These are phyloP conservation scores for Pseudohalonectria lignicola DNA, from an alignment of 2,329 filamentous ascomycete species.

Conservation along the genomic window DNA sequence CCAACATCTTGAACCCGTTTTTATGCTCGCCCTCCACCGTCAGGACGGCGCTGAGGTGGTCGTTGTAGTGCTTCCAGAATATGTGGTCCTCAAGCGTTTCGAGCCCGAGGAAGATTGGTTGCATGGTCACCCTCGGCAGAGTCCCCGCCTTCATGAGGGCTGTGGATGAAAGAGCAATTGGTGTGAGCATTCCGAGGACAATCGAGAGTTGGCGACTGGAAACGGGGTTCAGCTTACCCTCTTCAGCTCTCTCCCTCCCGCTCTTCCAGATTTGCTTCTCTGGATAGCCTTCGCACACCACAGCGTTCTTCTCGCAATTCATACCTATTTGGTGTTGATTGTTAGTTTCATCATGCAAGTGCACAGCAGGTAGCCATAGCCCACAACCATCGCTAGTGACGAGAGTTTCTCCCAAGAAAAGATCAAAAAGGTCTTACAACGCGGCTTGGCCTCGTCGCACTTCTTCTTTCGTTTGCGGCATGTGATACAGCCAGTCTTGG, in stretches of 20 bases:
- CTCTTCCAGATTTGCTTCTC: slow-evolving; percentile 82
- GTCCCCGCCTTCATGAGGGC: slow-evolving; percentile 37
- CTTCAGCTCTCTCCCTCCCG: slow-evolving; percentile 64
- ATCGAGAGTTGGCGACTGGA: neutral
- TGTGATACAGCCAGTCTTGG: slow-evolving; percentile 58
- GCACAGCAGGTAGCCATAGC: neutral
- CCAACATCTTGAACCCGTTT: slow-evolving; percentile 76
- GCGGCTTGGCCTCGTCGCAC: slow-evolving; percentile 57
- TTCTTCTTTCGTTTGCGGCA: slow-evolving; percentile 63
- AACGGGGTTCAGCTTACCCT: slow-evolving; percentile 34
- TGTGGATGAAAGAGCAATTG: slow-evolving; percentile 13
- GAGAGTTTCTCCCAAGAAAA: no score
- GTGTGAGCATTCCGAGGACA: neutral
- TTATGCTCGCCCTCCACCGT: slow-evolving; percentile 71
- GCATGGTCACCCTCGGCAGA: slow-evolving; percentile 43
- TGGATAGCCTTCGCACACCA: slow-evolving; percentile 83
- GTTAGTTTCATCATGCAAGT: no score
- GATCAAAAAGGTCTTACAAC: slow-evolving; percentile 36
- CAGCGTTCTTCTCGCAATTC: slow-evolving; percentile 89
- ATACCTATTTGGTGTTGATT: no score
- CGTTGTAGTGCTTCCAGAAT: slow-evolving; percentile 76
- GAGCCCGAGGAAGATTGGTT: slow-evolving; percentile 66
- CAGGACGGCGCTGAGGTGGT: slow-evolving; percentile 66
- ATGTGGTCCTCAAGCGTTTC: slow-evolving; percentile 70
- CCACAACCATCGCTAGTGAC: no score